A percentile compares a stretch with the other conserved stretches of the same genome.
Evolutionary conservation across 495 filamentous ascomycete genomes (phyloP).

Genomic region (Xylaria palmicola): DNA sequence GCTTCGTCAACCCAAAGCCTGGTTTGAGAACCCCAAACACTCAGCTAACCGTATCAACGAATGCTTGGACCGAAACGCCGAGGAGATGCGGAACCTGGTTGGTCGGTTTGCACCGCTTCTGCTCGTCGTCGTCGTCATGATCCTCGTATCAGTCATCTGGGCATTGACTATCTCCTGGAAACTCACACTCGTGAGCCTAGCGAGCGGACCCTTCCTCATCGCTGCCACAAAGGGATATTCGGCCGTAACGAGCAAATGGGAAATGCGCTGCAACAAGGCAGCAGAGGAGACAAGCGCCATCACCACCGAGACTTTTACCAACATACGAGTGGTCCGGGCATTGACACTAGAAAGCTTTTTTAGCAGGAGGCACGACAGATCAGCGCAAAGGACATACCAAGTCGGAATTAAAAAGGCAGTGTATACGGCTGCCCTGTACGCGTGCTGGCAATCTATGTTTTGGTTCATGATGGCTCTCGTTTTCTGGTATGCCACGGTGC

Average conservation of each 20-base stretch:
- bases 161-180: conserved; percentile 75
- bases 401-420: conserved; percentile 58
- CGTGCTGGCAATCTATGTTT: conserved; percentile 66
- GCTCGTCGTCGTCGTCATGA: conserved; percentile 64
- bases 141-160: conserved; percentile 67
- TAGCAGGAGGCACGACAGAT: conserved; percentile 58
- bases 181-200: conserved; percentile 74
- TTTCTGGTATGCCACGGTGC: conserved; percentile 75
- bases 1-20: conserved; percentile 75
- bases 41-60: conserved; percentile 60
- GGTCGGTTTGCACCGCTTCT: conserved; percentile 72
- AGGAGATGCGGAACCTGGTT: conserved; percentile 82
- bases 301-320: conserved; percentile 76
- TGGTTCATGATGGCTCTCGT: conserved; percentile 77
- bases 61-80: conserved; percentile 77
- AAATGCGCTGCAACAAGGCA: conserved; percentile 62
- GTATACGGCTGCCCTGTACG: conserved; percentile 72
- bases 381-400: conserved; percentile 47
- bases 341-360: conserved; percentile 78
- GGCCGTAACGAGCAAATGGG: conserved; percentile 65
- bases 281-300: conserved; percentile 55
- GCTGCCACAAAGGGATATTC: conserved; percentile 62
- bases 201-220: conserved; percentile 67
- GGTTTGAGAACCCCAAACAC: conserved; percentile 77
- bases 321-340: conserved; percentile 77